These are phyloP conservation scores for Myrmaecium sp. DNA, from an alignment of 2,329 filamentous ascomycete species.

Conservation along the genomic window DNA sequence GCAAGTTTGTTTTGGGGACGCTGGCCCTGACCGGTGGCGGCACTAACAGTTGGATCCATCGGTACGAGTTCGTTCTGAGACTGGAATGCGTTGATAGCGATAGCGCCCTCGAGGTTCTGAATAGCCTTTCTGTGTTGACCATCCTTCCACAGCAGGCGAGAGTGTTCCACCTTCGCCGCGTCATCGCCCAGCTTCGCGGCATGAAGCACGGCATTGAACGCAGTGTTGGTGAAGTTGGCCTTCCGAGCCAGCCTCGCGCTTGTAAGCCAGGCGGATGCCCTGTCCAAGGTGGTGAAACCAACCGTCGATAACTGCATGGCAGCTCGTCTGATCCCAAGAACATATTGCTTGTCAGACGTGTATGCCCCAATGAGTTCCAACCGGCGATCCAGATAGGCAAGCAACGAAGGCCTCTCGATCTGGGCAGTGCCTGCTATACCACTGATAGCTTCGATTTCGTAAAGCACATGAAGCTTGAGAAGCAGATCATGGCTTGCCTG, in stretches of 20 bases:
- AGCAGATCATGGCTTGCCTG: constrained; percentile 73
- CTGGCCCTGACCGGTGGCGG: constrained; percentile 20
- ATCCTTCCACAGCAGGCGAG: constrained; percentile 81
- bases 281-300: constrained; percentile 52
- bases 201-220: constrained; percentile 85
- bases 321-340: constrained; percentile 71
- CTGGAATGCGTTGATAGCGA: constrained; percentile 62
- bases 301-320: constrained; percentile 66
- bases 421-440: constrained; percentile 18
- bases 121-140: constrained; percentile 91
- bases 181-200: constrained; percentile 71
- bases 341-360: constrained; percentile 81
- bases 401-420: constrained; percentile 16
- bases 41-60: constrained; percentile 20
- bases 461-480: constrained; percentile 70
- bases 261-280: constrained; percentile 70
- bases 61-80: constrained; percentile 12
- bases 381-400: constrained; percentile 51
- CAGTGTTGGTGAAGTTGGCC: constrained; percentile 64
- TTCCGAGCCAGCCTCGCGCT: constrained; percentile 79
- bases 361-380: constrained; percentile 82
- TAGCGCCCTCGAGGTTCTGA: constrained; percentile 73
- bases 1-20: constrained; percentile 41
- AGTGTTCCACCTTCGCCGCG: constrained; percentile 85
- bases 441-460: constrained; percentile 69